These are phyloP conservation scores for Penicillium odoratum DNA, from an alignment of 495 filamentous ascomycete genomes.

Conservation along the genomic window DNA sequence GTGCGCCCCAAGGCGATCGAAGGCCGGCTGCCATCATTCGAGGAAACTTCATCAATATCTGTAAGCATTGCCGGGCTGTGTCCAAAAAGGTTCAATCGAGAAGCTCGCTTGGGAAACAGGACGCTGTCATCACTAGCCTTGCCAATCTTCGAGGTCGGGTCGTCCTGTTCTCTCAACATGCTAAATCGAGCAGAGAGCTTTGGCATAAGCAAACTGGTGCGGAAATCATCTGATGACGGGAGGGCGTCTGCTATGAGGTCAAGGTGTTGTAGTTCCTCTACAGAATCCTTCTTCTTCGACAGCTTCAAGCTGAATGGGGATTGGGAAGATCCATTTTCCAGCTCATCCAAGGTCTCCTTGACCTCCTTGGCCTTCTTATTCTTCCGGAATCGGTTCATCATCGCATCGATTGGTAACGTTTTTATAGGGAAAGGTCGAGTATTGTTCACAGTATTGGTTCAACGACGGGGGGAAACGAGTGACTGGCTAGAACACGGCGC, in stretches of 20 bases:
- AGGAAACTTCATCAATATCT: constrained; percentile 88
- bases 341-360: constrained; percentile 30
- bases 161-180: constrained; percentile 92
- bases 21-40: constrained; percentile 65
- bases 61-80: constrained; percentile 57
- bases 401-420: constrained; percentile 5
- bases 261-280: constrained; percentile 61
- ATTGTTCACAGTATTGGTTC: constrained; percentile 4
- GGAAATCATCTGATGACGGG: constrained; percentile 84
- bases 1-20: constrained; percentile 52
- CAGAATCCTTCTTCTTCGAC: constrained; percentile 55
- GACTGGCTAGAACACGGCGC: constrained; percentile 8
- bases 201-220: constrained; percentile 96
- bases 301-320: constrained; percentile 39
- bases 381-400: constrained; percentile 75
- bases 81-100: constrained; percentile 60
- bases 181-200: constrained; percentile 94
- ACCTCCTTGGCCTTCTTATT: constrained; percentile 58
- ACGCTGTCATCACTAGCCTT: constrained; percentile 96
- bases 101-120: constrained; percentile 76
- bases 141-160: constrained; percentile 80
- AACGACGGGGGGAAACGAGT: constrained; percentile 7
- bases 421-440: constrained; percentile 7
- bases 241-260: constrained; percentile 68
- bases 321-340: constrained; percentile 16